Evolutionary conservation across 805 yeast species (phyloP), one percentile per base, ranked within the genome.

Genomic region (Metschnikowia kofuensis): DNA sequence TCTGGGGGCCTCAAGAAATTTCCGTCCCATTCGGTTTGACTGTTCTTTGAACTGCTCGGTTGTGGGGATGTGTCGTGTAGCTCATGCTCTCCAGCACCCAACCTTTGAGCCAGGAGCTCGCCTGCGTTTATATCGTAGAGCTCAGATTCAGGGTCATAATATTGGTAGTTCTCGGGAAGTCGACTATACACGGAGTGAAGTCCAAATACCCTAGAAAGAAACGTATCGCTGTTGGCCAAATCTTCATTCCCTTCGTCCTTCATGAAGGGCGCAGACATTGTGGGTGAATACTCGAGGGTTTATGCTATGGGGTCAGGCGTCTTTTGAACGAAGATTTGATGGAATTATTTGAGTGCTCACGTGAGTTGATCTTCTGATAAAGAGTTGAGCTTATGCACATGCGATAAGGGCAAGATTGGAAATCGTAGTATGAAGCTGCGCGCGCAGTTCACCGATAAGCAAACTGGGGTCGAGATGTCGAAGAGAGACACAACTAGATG

Each of bases 201-300:
- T 4, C 87, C 88, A 64, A 83, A 82, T 21, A 83, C 85, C 38
- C 87, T 70, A 9, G 85, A 81, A 50, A 83, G 69, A 58, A 83
- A 83, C 6, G 87, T 83, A 56, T 81, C 82, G 45, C 69, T 69
- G 36, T 36, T 31, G 8, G 38, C 48, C 30, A 37, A 42, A 9
- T 38, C 13, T 14, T 47, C 47, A 9, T 42, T 48, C 11, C 31
- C 42, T 16, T 32, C 38, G 9, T 14, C 47, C 3, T 32, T 16
- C 28, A 12, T 32, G 2, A n/a, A 46, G 16, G 14, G 14, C 5
- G 27, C 9, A 34, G 47, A 31, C 47, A 44, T 21, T 21, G 4
- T 3, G 4, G 21, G 21, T 21, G 21, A 21, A 21, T 21, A 21
- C 4, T 21, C 21, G 21, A 21, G 4, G 4, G 4, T 4, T 21